Base-by-base conservation (phyloP, 2,329 filamentous ascomycete genomes). In the Penicillium freii region DNA sequence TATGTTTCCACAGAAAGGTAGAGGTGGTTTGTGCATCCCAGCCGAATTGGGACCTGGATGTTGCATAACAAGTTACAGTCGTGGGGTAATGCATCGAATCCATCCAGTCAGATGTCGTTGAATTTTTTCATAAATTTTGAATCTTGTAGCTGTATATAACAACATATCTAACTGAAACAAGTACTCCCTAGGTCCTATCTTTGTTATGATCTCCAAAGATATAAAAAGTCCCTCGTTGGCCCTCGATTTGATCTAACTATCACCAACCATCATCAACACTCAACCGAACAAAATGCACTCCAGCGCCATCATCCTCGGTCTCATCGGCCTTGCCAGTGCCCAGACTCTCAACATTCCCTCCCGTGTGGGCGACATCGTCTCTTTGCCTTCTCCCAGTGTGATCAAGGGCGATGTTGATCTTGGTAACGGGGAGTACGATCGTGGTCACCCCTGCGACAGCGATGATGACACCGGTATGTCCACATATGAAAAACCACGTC, bases 291-390 rank as follows among this genome's bases (percentile, higher is more conserved):
- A 56, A 42, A 56, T 56, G 54, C 54, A 56, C n/a, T 34, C 39
- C 33, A 52, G 48, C 42, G 19, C 54, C 39, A 46, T 56, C 39
- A 17, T 56, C 48, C 48, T 56, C 34, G 25, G 54, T 15, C 48
- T 56, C 54, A 34, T 56, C 40, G 54, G 54, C 40, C 7, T 56
- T 40, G 40, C 54, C 48, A 56, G 48, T 56, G 54, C 54, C 33
- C 54, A 52, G 33, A 56, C 38, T 8, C 54, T 56, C 23, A 56
- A 56, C 25, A 56, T 56, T n/a, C 54, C 54, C 40, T 27, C 48
- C 1, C 48, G 54, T 2, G 54, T 56, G 48, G 54, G 54, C 15
- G n/a, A 13, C 21, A 46, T 52, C 21, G 36, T 56, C 54, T 56
- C 54, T 39, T n/a, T 56, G 31, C 40, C 54, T 34, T 52, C 54